Percentiles rank a stretch among this genome's conserved stretches.
Evolutionary conservation across 768 basidiomycete genomes (phyloP).

Genomic region (Leccinum disarticulatum): DNA sequence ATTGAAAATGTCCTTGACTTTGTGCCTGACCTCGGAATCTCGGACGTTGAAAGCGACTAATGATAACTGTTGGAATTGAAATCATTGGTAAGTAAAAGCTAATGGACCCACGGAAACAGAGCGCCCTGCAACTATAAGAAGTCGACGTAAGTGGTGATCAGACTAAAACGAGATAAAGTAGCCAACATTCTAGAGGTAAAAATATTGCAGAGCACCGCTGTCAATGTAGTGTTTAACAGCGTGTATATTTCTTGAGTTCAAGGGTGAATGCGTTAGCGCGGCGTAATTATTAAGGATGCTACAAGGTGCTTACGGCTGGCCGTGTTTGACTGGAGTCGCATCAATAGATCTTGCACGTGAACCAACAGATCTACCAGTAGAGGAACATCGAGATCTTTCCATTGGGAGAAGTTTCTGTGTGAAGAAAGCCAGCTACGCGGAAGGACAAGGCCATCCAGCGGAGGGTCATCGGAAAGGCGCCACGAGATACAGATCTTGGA

Average conservation of each 20-base stretch:
- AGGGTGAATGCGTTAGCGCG: neutral
- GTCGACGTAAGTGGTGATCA: neutral
- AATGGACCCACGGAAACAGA: slow-evolving; percentile 45
- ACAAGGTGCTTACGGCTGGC: slow-evolving; percentile 25
- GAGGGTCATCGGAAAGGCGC: slow-evolving; percentile 16
- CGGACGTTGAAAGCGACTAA: slow-evolving; percentile 31
- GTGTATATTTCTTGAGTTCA: neutral
- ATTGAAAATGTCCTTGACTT: slow-evolving; percentile 9
- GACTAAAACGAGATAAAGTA: neutral
- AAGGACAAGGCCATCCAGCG: slow-evolving; percentile 48
- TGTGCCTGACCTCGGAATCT: neutral
- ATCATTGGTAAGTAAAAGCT: neutral
- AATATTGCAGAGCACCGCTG: slow-evolving; percentile 29
- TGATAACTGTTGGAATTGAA: neutral
- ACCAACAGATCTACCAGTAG: slow-evolving; percentile 34
- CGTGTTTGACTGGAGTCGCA: slow-evolving; percentile 29
- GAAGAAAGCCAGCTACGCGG: slow-evolving; percentile 53
- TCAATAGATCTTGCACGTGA: slow-evolving; percentile 26
- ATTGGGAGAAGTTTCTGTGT: slow-evolving; percentile 12
- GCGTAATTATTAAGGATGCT: neutral
- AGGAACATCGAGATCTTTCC: slow-evolving; percentile 34
- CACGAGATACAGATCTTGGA: slow-evolving; percentile 39
- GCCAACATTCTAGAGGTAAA: slow-evolving; percentile 52
- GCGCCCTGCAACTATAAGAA: slow-evolving; percentile 42
- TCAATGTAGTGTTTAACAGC: slow-evolving; percentile 12